phyloP scores from a whole-genome alignment of 352 stramenopile species.

The Pythium coloratum region DNA sequence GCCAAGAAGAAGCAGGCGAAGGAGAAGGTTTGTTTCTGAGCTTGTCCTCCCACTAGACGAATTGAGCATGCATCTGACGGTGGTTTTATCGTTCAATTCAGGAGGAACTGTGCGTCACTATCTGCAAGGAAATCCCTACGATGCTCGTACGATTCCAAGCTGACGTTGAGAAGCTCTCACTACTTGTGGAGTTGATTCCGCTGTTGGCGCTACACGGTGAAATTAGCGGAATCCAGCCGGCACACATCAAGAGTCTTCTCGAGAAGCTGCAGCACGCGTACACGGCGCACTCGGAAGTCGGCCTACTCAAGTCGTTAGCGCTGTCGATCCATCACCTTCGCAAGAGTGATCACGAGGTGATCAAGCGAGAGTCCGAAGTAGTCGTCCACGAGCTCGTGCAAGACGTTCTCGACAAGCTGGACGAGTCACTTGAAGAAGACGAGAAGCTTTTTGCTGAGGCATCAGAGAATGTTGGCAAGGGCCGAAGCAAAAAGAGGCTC shows the following conservation, averaged over 20 bases:
- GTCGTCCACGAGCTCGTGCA: slow-evolving; percentile 75
- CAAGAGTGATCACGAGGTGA: slow-evolving; percentile 68
- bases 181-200: slow-evolving; percentile 77
- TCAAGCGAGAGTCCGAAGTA: slow-evolving; percentile 77
- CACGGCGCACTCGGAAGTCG: slow-evolving; percentile 63
- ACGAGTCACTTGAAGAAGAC: slow-evolving; percentile 56
- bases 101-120: slow-evolving; percentile 78
- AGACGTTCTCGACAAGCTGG: slow-evolving; percentile 62
- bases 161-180: slow-evolving; percentile 72
- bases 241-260: slow-evolving; percentile 66
- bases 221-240: slow-evolving; percentile 66
- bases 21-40: slow-evolving; percentile 42
- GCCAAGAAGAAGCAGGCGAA: slow-evolving; percentile 53
- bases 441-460: slow-evolving; percentile 33
- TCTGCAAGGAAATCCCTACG: slow-evolving; percentile 79
- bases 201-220: slow-evolving; percentile 62
- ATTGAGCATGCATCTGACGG: neutral
- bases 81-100: slow-evolving; percentile 16
- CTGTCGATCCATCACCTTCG: slow-evolving; percentile 70
- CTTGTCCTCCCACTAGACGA: too few species aligned
- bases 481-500: slow-evolving; percentile 14
- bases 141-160: slow-evolving; percentile 78
- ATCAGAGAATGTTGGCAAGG: slow-evolving; percentile 22
- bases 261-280: slow-evolving; percentile 80
- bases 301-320: slow-evolving; percentile 64